phyloP scores from a whole-genome alignment of 176 grass and related monocot species.

The Alloteropsis semialata region DNA sequence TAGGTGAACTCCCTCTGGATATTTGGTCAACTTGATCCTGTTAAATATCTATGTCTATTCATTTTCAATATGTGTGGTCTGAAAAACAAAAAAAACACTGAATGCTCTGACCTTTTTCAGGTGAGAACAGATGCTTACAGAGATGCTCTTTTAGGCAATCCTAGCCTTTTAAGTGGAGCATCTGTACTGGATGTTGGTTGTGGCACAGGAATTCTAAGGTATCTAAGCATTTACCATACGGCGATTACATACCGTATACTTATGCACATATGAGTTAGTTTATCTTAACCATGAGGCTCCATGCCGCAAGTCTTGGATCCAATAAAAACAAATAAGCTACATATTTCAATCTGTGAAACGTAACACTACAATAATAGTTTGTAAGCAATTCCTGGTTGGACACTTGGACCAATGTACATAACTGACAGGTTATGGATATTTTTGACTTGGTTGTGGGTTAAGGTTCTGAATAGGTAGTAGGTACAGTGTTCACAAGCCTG shows the following conservation, averaged over 20 bases:
- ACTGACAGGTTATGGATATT: neutral
- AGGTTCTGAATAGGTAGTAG: neutral
- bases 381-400: neutral
- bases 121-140: slow-evolving; percentile 90
- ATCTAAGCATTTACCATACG: neutral
- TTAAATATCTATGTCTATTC: neutral
- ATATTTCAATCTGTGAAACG: neutral
- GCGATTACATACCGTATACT: neutral
- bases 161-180: slow-evolving; percentile 64
- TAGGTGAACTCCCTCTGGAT: slow-evolving; percentile 26
- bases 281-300: slow-evolving; percentile 1
- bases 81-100: neutral
- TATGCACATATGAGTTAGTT: neutral
- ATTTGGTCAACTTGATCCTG: neutral
- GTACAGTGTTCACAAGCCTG: neutral
- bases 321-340: neutral
- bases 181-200: slow-evolving; percentile 96
- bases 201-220: slow-evolving; percentile 96
- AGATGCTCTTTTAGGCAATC: slow-evolving; percentile 76
- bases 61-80: neutral
- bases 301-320: neutral
- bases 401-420: neutral
- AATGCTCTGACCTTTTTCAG: slow-evolving; percentile 42
- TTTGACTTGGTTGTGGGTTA: neutral
- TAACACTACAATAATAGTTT: neutral